phyloP scores from a whole-genome alignment of 768 basidiomycete species.

The Trametes cubensis region DNA sequence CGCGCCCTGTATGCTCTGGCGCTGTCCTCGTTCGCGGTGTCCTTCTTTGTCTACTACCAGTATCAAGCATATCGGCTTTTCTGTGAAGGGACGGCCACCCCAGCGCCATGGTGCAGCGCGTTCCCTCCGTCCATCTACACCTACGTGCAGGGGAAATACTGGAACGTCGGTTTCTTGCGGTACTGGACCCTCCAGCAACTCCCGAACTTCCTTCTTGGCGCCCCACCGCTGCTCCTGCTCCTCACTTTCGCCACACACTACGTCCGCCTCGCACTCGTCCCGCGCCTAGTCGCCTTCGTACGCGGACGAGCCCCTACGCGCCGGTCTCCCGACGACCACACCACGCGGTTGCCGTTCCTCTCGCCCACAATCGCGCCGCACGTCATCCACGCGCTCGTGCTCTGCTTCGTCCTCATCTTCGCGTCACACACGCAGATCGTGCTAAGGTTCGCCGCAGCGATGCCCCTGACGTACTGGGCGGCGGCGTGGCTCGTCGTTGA shows the following conservation, averaged over 20 bases:
- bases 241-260: constrained; percentile 40
- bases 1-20: constrained; percentile 41
- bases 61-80: constrained; percentile 64
- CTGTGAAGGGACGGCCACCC: constrained; percentile 44
- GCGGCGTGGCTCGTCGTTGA: constrained; percentile 66
- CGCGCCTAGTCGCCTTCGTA: constrained; percentile 13
- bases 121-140: constrained; percentile 74
- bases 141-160: constrained; percentile 82
- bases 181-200: constrained; percentile 86
- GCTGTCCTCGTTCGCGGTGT: constrained; percentile 50
- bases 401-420: constrained; percentile 69
- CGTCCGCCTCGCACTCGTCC: constrained; percentile 15
- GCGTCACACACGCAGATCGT: constrained; percentile 87
- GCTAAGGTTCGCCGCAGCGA: constrained; percentile 71
- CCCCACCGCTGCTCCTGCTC: constrained; percentile 65
- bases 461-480: constrained; percentile 87
- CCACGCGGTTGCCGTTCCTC: constrained; percentile 37
- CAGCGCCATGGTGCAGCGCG: constrained; percentile 62
- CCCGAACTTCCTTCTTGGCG: constrained; percentile 84
- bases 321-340: not conserved
- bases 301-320: not conserved
- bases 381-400: constrained; percentile 68
- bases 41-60: constrained; percentile 78
- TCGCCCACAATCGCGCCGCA: constrained; percentile 60
- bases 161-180: constrained; percentile 81